Conservation (phyloP, 2,329 filamentous ascomycete species). For the Sporothrix mexicana region DNA sequence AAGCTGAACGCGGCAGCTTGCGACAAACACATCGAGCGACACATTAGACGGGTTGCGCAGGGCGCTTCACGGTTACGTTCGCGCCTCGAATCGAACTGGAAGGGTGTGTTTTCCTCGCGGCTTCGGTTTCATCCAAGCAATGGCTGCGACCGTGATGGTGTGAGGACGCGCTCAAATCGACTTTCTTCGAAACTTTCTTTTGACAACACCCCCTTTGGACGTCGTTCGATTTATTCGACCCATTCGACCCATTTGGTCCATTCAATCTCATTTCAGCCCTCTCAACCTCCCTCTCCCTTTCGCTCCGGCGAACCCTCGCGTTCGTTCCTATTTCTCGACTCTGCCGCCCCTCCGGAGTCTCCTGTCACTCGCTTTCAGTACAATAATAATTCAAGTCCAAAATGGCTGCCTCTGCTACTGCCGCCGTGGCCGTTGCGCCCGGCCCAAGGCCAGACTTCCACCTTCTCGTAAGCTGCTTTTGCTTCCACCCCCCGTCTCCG, state of each 20-base stretch:
- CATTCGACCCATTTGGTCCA: not conserved
- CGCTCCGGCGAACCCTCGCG: conserved; percentile 13
- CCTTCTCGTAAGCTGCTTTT: conserved; percentile 30
- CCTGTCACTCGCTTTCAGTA: conserved; percentile 18
- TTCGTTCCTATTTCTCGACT: conserved; percentile 24
- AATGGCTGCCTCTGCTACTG: conserved; percentile 13
- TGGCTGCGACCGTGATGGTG: conserved; percentile 37
- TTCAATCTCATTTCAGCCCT: not conserved
- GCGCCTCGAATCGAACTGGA: not conserved
- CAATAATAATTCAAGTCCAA: not conserved
- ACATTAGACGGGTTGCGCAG: conserved; percentile 8
- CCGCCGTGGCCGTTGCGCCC: conserved; percentile 8
- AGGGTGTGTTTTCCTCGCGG: conserved; percentile 16
- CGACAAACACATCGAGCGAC: not conserved
- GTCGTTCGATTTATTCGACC: not conserved
- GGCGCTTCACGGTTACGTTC: not conserved
- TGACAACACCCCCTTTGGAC: not conserved
- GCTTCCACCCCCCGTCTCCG: not conserved
- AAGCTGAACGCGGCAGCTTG: not conserved
- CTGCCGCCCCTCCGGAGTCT: conserved; percentile 28
- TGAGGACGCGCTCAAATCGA: conserved; percentile 35
- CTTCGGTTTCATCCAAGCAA: conserved; percentile 32
- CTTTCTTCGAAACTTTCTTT: conserved; percentile 14
- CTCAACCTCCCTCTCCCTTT: conserved; percentile 10
- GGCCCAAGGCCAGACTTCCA: conserved; percentile 33